Conservation (phyloP, 2,329 filamentous ascomycete genomes). For the Aspergillus felis region DNA sequence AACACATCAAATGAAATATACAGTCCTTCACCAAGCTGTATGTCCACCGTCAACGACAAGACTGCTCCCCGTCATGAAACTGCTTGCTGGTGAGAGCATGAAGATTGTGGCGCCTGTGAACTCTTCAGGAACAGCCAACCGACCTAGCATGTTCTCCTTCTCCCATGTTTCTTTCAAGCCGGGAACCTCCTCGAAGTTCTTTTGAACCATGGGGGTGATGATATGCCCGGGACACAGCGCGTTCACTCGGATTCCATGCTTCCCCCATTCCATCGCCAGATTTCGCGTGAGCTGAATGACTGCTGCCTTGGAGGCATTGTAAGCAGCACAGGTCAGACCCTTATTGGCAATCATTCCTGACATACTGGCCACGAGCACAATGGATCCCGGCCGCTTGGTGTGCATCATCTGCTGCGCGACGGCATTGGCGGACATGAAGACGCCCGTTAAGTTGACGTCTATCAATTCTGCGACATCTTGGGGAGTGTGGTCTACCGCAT, state of each 20-base stretch:
- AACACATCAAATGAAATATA: background rate
- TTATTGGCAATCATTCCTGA: background rate
- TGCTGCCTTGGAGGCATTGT: background rate
- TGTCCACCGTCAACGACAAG: conserved; percentile 3
- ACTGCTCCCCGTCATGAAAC: conserved; percentile 2
- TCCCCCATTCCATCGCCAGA: background rate
- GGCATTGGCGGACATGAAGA: background rate
- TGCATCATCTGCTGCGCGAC: background rate
- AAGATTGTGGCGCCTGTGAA: background rate
- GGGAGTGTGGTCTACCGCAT: background rate
- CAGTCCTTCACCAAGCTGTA: background rate
- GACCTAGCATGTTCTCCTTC: conserved; percentile 4
- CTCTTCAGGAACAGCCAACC: conserved; percentile 1
- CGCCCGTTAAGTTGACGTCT: background rate
- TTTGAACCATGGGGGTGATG: background rate
- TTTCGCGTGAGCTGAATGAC: background rate
- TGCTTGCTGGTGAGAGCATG: conserved; percentile 1
- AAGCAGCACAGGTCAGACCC: background rate
- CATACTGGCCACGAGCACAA: background rate
- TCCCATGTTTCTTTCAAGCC: conserved; percentile 3
- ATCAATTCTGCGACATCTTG: background rate
- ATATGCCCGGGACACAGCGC: background rate
- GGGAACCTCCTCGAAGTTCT: conserved; percentile 1
- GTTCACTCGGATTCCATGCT: background rate
- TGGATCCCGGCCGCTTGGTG: background rate